Evolutionary conservation across 768 basidiomycete genomes (phyloP).

Genomic region (Obba rivulosa): DNA sequence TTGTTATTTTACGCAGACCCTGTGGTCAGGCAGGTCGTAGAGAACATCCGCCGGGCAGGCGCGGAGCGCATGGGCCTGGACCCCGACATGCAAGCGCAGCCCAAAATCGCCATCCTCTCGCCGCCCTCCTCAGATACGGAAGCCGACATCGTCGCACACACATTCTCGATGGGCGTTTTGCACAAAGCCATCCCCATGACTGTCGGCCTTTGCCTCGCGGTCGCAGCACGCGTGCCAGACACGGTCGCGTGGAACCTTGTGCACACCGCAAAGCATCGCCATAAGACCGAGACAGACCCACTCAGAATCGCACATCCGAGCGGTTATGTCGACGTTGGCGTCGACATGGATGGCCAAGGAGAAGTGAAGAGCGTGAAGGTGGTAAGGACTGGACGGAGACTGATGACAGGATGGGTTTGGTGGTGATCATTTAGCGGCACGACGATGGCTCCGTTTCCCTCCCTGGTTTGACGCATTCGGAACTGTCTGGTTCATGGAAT

Average conservation of each 20-base stretch:
- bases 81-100: constrained; percentile 58
- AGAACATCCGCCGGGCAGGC: constrained; percentile 49
- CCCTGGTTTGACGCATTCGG: too few species aligned
- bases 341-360: constrained; percentile 42
- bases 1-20: constrained; percentile 9
- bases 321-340: constrained; percentile 64
- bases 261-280: constrained; percentile 10
- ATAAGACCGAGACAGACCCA: constrained; percentile 15
- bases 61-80: constrained; percentile 61
- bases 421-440: constrained; percentile 33
- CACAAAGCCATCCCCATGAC: constrained; percentile 74
- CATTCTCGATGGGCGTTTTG: constrained; percentile 66
- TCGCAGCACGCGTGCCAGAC: constrained; percentile 49
- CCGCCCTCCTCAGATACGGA: constrained; percentile 26
- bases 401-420: constrained; percentile 70
- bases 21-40: constrained; percentile 31
- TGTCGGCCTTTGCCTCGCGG: constrained; percentile 63
- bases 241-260: constrained; percentile 53
- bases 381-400: constrained; percentile 58
- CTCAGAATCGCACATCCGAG: constrained; percentile 60
- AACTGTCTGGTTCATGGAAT: too few species aligned
- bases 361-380: constrained; percentile 54
- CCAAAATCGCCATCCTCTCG: constrained; percentile 60
- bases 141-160: constrained; percentile 50
- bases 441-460: too few species aligned